Base-by-base conservation (phyloP, 768 basidiomycete genomes). In the Dioszegia crocea region DNA sequence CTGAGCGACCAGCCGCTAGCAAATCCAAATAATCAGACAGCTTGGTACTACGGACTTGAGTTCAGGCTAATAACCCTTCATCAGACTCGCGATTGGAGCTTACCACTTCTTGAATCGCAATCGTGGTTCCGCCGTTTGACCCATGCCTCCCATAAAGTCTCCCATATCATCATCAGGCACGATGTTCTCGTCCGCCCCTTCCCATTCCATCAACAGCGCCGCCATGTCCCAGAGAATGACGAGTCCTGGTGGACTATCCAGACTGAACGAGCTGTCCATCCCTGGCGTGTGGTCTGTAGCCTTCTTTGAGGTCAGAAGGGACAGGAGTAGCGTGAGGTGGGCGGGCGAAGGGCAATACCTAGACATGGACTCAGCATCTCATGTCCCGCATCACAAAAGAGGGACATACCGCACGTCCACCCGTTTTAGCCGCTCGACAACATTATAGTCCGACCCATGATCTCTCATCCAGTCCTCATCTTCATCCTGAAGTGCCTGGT, bases 401-500 rank as follows among this genome's bases (percentile, higher is more conserved):
- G 30, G 49, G 16, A 38, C 61, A 21, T 46, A 69, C 70, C 70
- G 33, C n/a, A 69, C 63, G 52, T 72, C 63, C 4, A 72, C 44
- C 49, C 67, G 50, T 30, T 57, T 64, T 19, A 72, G 48, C 27
- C 48, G 27, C 39, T 61, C 40, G 17, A 68, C 12, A 0, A 60
- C 60, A 16, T 43, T 56, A 44, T 60, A 68, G 24, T 61, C 30
- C 2, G 65, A 65, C 17, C 65, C 61, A 45, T 60, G 44, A 11
- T 46, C 55, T 47, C 70, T 60, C 52, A 69, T 46, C 61, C 60
- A 62, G 62, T 72, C 70, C 43, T 72, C 70, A 55, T 69, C 70
- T 12, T 72, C 65, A 33, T 68, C 70, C 41, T 68, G 61, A 12
- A 72, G n/a, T 10, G 27, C 23, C 29, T 66, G 55, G 8, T 55